These are phyloP conservation scores for Camellia granthamiana DNA, from an alignment of 148 eudicot species.

Conservation along the genomic window DNA sequence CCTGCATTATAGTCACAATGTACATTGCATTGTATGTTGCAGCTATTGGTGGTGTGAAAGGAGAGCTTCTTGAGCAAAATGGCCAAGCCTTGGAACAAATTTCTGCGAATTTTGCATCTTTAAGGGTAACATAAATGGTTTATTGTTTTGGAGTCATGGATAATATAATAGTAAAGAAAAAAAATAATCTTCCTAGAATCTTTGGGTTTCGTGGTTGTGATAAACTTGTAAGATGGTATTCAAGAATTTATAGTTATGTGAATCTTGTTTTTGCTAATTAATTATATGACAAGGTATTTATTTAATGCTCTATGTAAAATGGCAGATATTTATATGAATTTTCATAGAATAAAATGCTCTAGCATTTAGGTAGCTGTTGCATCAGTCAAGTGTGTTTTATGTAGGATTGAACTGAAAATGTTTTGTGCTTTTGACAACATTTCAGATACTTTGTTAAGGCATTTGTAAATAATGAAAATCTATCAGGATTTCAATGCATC, in stretches of 20 bases:
- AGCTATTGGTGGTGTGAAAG: constrained; percentile 87
- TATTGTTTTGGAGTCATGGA: not conserved
- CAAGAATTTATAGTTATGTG: not conserved
- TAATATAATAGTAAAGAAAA: not conserved
- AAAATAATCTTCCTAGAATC: not conserved
- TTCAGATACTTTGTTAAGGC: not conserved
- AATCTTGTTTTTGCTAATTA: not conserved
- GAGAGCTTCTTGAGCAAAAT: constrained; percentile 88
- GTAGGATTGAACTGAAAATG: not conserved
- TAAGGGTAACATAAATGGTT: constrained; percentile 45
- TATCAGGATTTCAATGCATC: not conserved
- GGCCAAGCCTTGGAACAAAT: constrained; percentile 75
- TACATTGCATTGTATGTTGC: constrained; percentile 29
- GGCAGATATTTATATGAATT: not conserved
- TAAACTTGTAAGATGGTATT: not conserved
- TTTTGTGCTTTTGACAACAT: not conserved
- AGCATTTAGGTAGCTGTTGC: not conserved
- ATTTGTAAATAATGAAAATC: not conserved
- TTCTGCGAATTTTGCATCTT: constrained; percentile 66
- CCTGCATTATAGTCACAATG: not conserved
- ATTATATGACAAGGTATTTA: not conserved
- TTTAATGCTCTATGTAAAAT: not conserved
- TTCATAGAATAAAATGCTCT: not conserved
- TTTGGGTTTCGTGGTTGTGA: not conserved
- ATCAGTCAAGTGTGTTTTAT: not conserved